Base-by-base conservation (phyloP, 129 eudicot species). In the Pittosporum tobira region DNA sequence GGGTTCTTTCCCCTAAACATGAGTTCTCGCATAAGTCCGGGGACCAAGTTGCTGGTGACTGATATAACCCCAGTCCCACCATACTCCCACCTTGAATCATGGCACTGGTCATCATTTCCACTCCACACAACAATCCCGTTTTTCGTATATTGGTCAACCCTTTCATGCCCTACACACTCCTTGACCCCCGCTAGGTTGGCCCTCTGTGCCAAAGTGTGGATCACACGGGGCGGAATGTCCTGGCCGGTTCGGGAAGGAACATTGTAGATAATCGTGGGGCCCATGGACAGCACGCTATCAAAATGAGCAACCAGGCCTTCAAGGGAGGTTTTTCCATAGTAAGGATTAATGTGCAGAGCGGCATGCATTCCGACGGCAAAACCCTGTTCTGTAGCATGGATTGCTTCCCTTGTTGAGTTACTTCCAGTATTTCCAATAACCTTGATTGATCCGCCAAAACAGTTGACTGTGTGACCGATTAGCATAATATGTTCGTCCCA, bases 381-480 rank as follows among this genome's bases (percentile, higher is more conserved):
- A n/a, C 91, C 91, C 59, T 83, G 91, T 56, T 83, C 91, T 0
- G 91, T 79, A 51, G 91, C 86, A 28, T 83, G 91, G 45, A 83
- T 79, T 16, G 91, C 91, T 67, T 83, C 91, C 65, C 86, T 70
- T 50, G 91, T 83, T 11, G 91, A 83, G 81, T 83, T 83, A 23
- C 91, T 83, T 49, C 91, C 91, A 0, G 91, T 83, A 81, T 87
- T 87, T 18, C 96, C 96, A 67, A 87, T 80, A 48, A 87, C 96
- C 74, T 87, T 87, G 60, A 83, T 75, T 20, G 83, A 71, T 30
- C 75, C 71, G 26, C 96, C 95, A 64, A 82, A 87, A 64, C 93
- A 87, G 46, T 87, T 87, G 63, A 87, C 85, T 0, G 95, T 82
- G 78, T 83, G 91, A 22, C 85, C 93, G 51, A 83, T 83, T 61